A percentile compares a stretch with the other conserved stretches of the same genome.
Conservation (phyloP, 441 rosid genomes). For the Macaranga tanarius region DNA sequence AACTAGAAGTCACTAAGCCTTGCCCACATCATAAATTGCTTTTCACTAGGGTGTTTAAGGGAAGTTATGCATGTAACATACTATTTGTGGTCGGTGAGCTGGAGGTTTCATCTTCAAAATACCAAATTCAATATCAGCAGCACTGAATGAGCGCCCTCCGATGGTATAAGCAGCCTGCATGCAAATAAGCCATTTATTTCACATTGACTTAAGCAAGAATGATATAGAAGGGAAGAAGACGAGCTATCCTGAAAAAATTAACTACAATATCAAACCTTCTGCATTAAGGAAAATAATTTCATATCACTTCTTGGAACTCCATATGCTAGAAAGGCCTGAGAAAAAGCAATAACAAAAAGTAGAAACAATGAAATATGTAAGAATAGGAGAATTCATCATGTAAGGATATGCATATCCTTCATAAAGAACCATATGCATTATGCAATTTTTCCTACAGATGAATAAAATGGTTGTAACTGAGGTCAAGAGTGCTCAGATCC, state of each 20-base stretch:
- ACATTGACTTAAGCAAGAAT: slow-evolving; percentile 13
- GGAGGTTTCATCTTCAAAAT: slow-evolving; percentile 71
- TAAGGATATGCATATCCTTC: background rate
- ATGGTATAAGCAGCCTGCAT: slow-evolving; percentile 65
- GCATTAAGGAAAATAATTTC: slow-evolving; percentile 62
- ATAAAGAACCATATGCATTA: slow-evolving; percentile 2
- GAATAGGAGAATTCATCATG: background rate
- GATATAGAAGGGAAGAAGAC: background rate
- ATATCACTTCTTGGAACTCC: slow-evolving; percentile 63
- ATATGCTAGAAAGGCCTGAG: slow-evolving; percentile 70
- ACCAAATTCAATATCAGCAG: slow-evolving; percentile 57
- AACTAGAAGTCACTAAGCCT: slow-evolving; percentile 5
- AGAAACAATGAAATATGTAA: slow-evolving; percentile 9
- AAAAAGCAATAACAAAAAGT: slow-evolving; percentile 21
- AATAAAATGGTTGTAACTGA: slow-evolving; percentile 8
- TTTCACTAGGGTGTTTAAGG: background rate
- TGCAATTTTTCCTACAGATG: slow-evolving; percentile 1
- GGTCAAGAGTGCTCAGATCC: slow-evolving; percentile 5
- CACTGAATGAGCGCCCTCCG: slow-evolving; percentile 63
- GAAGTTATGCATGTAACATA: slow-evolving; percentile 32
- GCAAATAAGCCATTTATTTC: slow-evolving; percentile 19
- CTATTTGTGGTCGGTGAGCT: slow-evolving; percentile 58
- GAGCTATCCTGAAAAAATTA: background rate
- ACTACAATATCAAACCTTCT: slow-evolving; percentile 46
- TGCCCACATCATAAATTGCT: background rate